These are phyloP conservation scores for Fomitiporia mediterranea DNA, from an alignment of 1,284 basidiomycete species.

Conservation along the genomic window DNA sequence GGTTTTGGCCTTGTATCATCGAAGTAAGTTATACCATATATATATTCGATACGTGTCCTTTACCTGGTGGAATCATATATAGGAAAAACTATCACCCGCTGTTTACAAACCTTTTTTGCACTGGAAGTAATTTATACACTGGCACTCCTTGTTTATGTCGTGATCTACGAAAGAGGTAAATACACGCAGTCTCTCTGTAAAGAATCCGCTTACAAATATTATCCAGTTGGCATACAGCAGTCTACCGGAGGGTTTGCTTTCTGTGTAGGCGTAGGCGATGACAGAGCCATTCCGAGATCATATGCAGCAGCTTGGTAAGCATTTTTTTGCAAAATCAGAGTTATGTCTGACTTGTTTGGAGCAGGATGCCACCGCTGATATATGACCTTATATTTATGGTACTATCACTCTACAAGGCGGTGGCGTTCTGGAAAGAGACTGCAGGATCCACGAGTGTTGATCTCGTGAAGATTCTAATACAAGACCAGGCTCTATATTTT, in stretches of 20 bases:
- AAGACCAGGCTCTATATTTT: not conserved
- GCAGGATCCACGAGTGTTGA: not conserved
- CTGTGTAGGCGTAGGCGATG: not conserved
- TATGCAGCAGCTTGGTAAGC: slow-evolving; percentile 3
- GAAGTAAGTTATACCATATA: not conserved
- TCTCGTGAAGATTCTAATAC: not conserved
- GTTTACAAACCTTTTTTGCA: not conserved
- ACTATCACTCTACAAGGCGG: not conserved
- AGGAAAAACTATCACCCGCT: not conserved
- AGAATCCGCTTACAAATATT: too few relatives aligned
- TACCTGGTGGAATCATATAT: not conserved
- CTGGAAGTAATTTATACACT: not conserved
- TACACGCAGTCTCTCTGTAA: not conserved
- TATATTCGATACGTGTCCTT: not conserved
- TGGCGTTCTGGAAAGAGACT: not conserved
- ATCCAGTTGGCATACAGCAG: not conserved
- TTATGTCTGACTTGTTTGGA: not conserved
- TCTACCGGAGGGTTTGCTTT: not conserved
- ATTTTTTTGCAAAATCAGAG: too few relatives aligned
- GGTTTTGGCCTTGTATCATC: slow-evolving; percentile 10
- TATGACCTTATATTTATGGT: not conserved
- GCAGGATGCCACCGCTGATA: not conserved
- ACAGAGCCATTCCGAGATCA: not conserved
- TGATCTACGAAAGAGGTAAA: not conserved
- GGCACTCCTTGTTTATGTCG: not conserved